Base-by-base conservation (phyloP, 2,329 filamentous ascomycete species). In the Pestalotiopsis sp. region DNA sequence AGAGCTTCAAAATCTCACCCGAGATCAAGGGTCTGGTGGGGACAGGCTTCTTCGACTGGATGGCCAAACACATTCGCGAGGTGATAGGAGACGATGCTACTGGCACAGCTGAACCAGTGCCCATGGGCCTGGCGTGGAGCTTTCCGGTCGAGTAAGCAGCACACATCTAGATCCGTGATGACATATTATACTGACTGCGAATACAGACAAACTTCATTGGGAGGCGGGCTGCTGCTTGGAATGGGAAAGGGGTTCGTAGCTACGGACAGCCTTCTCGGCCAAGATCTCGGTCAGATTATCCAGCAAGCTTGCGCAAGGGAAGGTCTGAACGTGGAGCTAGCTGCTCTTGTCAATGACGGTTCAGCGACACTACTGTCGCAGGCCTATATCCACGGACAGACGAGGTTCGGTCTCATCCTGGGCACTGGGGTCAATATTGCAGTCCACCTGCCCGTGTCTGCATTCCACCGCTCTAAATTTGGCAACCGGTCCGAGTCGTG, bases 211-310 rank as follows among this genome's bases (percentile, higher is more conserved):
- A 90, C 88, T 13, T 90, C 89, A 2, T 79, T 90, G 38, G 85
- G 85, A 63, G 85, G 87, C 63, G 90, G 89, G 65, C 85, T 84
- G 70, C 80, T 92, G 27, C 84, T 85, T 73, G 82, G 81, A 39
- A 92, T 92, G 90, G 90, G 90, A 68, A 92, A 92, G 75, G 88
- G 87, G 6, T 91, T 92, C 73, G 79, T 86, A 45, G 89, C 90
- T 25, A 86, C 86, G 58, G 80, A 86, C 57, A 87, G 86, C 1
- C 80, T 91, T 3, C 70, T 88, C 11, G 89, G 89, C 57, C 82
- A 89, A 73, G 88, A 91, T 70, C 80, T 92, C 1, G 88, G 88
- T 17, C 83, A 86, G 66, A 82, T 91, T 64, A 85, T 91, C 72
- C 82, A 86, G 74, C 77, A 78, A 5, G 86, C 89, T 4, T 91